These are phyloP conservation scores for Penicillium paxilli DNA, from an alignment of 495 filamentous ascomycete species.

Conservation along the genomic window DNA sequence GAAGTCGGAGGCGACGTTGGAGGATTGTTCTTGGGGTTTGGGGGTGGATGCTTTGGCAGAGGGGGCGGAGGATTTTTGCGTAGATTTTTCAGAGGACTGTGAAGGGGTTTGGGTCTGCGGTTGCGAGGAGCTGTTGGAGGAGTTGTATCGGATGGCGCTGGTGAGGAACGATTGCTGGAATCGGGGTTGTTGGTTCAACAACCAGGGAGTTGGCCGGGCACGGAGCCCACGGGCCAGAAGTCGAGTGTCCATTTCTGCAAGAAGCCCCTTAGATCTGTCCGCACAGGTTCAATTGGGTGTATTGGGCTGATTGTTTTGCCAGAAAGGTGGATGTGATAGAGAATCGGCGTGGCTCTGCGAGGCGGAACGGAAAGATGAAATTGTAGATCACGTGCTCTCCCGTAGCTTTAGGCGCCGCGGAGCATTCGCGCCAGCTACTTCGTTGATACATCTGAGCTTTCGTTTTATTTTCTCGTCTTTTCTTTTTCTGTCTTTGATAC, in stretches of 20 bases:
- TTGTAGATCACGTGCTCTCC: slow-evolving; percentile 27
- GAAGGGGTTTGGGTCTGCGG: slow-evolving; percentile 4
- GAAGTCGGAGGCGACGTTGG: slow-evolving; percentile 25
- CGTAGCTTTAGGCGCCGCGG: not conserved
- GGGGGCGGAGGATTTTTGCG: not conserved
- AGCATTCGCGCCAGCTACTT: not conserved
- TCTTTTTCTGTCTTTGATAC: not conserved
- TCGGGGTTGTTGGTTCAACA: slow-evolving; percentile 20
- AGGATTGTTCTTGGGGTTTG: not conserved
- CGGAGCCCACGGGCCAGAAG: slow-evolving; percentile 36
- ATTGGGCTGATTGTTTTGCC: not conserved
- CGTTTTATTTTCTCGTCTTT: not conserved
- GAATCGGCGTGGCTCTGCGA: slow-evolving; percentile 8
- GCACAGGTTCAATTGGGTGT: slow-evolving; percentile 2
- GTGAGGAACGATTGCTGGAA: slow-evolving; percentile 16
- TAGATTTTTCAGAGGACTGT: slow-evolving; percentile 4
- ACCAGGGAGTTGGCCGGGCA: slow-evolving; percentile 30
- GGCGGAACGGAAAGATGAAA: slow-evolving; percentile 21
- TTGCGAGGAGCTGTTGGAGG: slow-evolving; percentile 18
- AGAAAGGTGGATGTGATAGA: slow-evolving; percentile 1
- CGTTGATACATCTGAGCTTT: not conserved
- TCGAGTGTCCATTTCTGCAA: slow-evolving; percentile 37
- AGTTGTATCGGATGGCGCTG: slow-evolving; percentile 27
- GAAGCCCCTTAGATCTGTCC: not conserved
- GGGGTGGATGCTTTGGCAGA: slow-evolving; percentile 4